Percentiles rank a stretch among this genome's conserved stretches.
phyloP scores from a whole-genome alignment of 2,329 filamentous ascomycete species.

The Pseudogymnoascus sp. region DNA sequence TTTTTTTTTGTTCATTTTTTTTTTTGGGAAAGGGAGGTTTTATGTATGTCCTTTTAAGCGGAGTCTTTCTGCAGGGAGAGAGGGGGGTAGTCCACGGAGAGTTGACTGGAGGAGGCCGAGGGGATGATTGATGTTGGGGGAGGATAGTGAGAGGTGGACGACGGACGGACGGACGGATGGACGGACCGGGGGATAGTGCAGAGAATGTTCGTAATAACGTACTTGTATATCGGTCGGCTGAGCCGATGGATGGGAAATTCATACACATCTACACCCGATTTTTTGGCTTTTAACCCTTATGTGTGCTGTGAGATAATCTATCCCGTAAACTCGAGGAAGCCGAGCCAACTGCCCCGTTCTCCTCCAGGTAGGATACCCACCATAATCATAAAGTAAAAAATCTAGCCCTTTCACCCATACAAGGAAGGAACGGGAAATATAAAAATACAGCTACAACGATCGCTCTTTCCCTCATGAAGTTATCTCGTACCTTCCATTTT shows the following conservation, averaged over 20 bases:
- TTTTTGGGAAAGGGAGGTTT: background rate
- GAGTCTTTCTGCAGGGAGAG: background rate
- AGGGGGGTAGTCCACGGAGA: background rate
- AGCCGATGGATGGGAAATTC: background rate
- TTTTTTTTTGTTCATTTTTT: background rate
- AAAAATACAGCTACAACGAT: no score
- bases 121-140: background rate
- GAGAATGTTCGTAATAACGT: background rate
- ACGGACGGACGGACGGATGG: background rate
- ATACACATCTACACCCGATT: background rate
- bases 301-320: no score
- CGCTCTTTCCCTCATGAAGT: background rate
- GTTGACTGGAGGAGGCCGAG: background rate
- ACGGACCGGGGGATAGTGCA: background rate
- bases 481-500: no score
- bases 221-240: conserved; percentile 3
- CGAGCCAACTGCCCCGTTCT: no score
- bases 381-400: no score
- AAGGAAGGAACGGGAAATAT: no score
- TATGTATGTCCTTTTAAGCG: background rate
- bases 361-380: no score
- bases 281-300: background rate
- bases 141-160: background rate
- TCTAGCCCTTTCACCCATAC: no score
- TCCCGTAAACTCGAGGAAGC: no score